These are phyloP conservation scores for Prunella vulgaris DNA, from an alignment of 257 asterid species.

Conservation along the genomic window DNA sequence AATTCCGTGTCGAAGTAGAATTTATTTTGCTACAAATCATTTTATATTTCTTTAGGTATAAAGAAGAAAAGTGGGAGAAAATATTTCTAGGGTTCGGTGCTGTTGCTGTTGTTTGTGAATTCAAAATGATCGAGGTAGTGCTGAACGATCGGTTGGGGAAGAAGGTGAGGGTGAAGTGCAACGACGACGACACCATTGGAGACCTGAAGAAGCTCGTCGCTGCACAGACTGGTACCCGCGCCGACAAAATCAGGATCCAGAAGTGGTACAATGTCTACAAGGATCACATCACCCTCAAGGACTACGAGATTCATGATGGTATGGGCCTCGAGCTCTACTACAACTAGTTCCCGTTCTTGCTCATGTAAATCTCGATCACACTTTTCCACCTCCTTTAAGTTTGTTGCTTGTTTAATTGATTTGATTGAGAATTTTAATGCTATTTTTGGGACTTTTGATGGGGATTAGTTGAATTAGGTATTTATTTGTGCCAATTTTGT, in stretches of 20 bases:
- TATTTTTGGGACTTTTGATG: background rate
- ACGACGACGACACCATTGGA: constrained; percentile 90
- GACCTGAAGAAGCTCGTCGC: constrained; percentile 90
- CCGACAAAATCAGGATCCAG: constrained; percentile 83
- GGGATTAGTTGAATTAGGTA: background rate
- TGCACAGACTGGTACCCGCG: constrained; percentile 82
- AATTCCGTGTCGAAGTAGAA: background rate
- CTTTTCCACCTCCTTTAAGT: background rate
- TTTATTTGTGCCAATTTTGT: background rate
- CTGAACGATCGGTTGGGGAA: constrained; percentile 79
- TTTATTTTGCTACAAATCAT: background rate
- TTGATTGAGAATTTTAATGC: background rate
- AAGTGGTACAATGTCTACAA: constrained; percentile 85
- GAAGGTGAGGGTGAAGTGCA: constrained; percentile 91
- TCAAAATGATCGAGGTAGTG: constrained; percentile 67
- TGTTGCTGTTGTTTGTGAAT: background rate
- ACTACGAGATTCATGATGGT: constrained; percentile 81
- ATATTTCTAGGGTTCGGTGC: background rate
- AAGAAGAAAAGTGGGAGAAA: background rate
- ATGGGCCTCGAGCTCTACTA: constrained; percentile 93
- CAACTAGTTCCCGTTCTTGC: constrained; percentile 29
- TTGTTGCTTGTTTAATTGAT: background rate
- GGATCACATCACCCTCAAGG: constrained; percentile 78
- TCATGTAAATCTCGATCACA: background rate
- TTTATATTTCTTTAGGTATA: background rate